Evolutionary conservation across 2,329 filamentous ascomycete species (phyloP).

Genomic region (Colletotrichum sidae): DNA sequence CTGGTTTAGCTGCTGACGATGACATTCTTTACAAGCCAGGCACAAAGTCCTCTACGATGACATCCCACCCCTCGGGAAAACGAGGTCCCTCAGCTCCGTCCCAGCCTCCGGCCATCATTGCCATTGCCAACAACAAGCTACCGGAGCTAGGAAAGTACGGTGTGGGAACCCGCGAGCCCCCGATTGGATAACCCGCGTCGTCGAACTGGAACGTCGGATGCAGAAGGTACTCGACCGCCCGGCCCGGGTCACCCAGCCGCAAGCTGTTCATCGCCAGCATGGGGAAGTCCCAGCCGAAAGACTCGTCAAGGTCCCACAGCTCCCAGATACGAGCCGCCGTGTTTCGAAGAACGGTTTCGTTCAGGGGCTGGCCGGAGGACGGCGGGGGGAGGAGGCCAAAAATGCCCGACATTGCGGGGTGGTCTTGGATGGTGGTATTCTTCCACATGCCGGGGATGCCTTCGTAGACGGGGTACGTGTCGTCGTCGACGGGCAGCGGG

Average conservation of each 20-base stretch:
- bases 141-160: constrained; percentile 67
- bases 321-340: constrained; percentile 53
- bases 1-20: too few species aligned
- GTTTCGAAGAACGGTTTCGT: constrained; percentile 49
- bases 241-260: constrained; percentile 51
- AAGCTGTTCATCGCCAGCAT: constrained; percentile 59
- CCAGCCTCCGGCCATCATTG: constrained; percentile 70
- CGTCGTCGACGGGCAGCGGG: constrained; percentile 60
- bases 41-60: constrained; percentile 59
- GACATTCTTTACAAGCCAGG: constrained; percentile 12
- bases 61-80: constrained; percentile 61
- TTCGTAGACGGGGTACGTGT: constrained; percentile 67
- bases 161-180: constrained; percentile 64
- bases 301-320: constrained; percentile 53
- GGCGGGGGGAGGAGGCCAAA: constrained; percentile 56
- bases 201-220: constrained; percentile 65
- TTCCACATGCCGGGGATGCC: constrained; percentile 56
- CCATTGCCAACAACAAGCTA: constrained; percentile 62
- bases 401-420: constrained; percentile 57
- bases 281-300: constrained; percentile 58
- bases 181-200: constrained; percentile 66
- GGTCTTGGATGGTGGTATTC: constrained; percentile 53
- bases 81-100: constrained; percentile 58
- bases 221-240: constrained; percentile 57
- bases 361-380: constrained; percentile 47